phyloP scores from a whole-genome alignment of 2,329 filamentous ascomycete genomes.

The Clonostachys rosea region DNA sequence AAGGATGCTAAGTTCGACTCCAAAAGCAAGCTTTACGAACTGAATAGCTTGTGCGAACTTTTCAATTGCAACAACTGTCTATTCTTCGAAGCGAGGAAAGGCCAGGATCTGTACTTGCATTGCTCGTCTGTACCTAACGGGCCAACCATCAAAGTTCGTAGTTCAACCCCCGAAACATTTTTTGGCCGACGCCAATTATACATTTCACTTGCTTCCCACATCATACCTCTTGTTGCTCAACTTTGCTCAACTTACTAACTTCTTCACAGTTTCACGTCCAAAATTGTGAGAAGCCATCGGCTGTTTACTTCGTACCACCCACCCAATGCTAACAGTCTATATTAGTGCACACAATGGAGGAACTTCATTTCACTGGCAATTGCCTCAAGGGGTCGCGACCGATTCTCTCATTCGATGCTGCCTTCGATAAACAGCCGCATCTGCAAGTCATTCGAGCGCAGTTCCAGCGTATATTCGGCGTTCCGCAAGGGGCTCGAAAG shows the following conservation, averaged over 20 bases:
- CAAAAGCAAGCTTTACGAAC: constrained; percentile 77
- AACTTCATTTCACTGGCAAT: constrained; percentile 95
- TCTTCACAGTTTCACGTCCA: constrained; percentile 61
- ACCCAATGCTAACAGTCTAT: constrained; percentile 11
- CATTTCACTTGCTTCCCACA: no score
- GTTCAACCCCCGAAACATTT: no score
- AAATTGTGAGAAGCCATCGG: constrained; percentile 48
- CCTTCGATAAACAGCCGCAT: constrained; percentile 78
- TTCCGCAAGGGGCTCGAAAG: constrained; percentile 82
- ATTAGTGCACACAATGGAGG: constrained; percentile 88
- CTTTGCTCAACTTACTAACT: no score
- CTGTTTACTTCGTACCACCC: neutral
- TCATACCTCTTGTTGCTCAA: no score
- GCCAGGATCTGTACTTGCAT: constrained; percentile 92
- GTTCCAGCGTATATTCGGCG: constrained; percentile 85
- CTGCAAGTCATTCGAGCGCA: constrained; percentile 84
- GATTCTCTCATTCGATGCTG: constrained; percentile 84
- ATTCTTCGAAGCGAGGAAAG: constrained; percentile 94
- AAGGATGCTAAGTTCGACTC: constrained; percentile 97
- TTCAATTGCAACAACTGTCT: constrained; percentile 94
- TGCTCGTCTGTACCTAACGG: constrained; percentile 80
- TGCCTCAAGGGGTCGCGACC: constrained; percentile 91
- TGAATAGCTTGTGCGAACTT: constrained; percentile 71
- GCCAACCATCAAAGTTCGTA: constrained; percentile 39
- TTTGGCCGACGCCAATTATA: no score